Evolutionary conservation across 2,329 filamentous ascomycete genomes (phyloP).

Genomic region (Colletotrichum salicis): DNA sequence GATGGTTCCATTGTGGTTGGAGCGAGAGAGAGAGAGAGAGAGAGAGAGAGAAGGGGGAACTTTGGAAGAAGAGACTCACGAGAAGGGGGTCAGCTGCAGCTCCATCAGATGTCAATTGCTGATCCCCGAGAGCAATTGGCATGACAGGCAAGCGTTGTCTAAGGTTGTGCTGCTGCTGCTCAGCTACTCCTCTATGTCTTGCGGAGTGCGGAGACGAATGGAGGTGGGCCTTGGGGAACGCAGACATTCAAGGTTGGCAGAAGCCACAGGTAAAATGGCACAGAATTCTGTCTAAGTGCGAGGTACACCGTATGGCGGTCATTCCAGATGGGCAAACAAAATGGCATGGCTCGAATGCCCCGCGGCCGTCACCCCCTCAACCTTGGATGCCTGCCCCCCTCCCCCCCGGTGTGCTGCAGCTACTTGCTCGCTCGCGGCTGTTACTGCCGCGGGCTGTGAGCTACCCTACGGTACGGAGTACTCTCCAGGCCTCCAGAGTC

Average conservation of each 20-base stretch:
- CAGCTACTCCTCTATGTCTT: neutral
- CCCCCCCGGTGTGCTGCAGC: neutral
- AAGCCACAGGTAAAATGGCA: neutral
- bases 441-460: neutral
- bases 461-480: neutral
- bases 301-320: neutral
- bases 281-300: neutral
- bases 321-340: conserved; percentile 34
- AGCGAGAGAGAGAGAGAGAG: neutral
- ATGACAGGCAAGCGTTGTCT: neutral
- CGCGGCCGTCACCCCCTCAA: conserved; percentile 30
- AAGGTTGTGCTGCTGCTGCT: neutral
- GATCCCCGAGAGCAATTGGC: neutral
- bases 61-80: neutral
- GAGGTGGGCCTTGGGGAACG: neutral
- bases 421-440: neutral
- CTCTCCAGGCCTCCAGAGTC: neutral
- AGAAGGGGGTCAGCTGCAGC: no score
- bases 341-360: conserved; percentile 32
- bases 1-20: neutral
- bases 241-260: neutral
- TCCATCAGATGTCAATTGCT: no score
- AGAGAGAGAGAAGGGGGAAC: neutral
- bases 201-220: neutral
- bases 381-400: conserved; percentile 15